Conservation (phyloP, 2,329 filamentous ascomycete genomes). For the Talaromyces albobiverticillius region DNA sequence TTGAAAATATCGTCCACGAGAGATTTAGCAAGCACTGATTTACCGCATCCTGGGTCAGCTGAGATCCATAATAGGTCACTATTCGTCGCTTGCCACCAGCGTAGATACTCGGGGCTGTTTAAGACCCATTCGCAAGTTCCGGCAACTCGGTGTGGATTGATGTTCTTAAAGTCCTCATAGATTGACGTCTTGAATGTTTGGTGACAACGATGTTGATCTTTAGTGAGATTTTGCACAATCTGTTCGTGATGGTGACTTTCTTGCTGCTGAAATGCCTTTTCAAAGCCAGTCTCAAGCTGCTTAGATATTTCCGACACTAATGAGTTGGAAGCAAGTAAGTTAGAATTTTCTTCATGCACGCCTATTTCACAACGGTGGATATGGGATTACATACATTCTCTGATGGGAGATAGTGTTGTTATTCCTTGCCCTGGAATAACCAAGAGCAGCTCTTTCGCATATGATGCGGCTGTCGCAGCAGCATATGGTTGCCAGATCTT, state of each 20-base stretch:
- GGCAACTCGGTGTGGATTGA: conserved; percentile 24
- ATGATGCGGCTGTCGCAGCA: conserved; percentile 15
- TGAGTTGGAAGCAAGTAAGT: background rate
- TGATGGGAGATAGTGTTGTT: background rate
- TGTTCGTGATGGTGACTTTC: background rate
- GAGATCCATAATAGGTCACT: conserved; percentile 36
- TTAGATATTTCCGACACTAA: background rate
- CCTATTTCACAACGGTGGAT: background rate
- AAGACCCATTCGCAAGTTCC: conserved; percentile 23
- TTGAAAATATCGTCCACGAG: conserved; percentile 30
- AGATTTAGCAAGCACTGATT: conserved; percentile 41
- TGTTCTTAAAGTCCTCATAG: conserved; percentile 21
- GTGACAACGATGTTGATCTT: background rate
- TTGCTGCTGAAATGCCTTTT: background rate
- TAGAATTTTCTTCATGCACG: background rate
- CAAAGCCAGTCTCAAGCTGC: background rate
- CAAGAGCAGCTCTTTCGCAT: conserved; percentile 13
- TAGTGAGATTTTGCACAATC: background rate
- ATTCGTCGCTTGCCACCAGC: conserved; percentile 18
- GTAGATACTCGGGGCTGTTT: conserved; percentile 13
- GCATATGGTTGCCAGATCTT: conserved; percentile 14
- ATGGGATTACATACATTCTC: background rate
- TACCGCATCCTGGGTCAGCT: conserved; percentile 45
- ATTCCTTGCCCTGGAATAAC: background rate
- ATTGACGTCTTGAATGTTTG: background rate